Base-by-base conservation (phyloP, 108 stramenopile genomes). In the Chaetoceros muelleri region DNA sequence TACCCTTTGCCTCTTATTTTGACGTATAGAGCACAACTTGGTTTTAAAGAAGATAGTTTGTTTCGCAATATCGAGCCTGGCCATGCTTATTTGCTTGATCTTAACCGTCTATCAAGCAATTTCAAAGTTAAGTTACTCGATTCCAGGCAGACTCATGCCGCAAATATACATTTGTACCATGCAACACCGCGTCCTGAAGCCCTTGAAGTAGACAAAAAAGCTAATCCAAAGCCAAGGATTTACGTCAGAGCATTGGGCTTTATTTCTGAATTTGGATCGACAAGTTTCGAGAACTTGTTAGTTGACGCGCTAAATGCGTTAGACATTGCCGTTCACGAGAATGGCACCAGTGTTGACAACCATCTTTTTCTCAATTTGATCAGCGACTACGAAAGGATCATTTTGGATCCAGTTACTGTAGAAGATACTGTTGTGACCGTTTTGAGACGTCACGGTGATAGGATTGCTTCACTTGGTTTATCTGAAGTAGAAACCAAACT, bases 321-420 rank as follows among this genome's bases (percentile, higher is more conserved):
- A 44, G 96, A 94, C 52, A 67, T 92, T 20, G 75, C 69, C 46
- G 57, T 58, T 46, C 69, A 75, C 62, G 57, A 57, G 55, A 30
- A 44, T 26, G 48, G 55, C 53, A 8, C 49, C 31, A 46, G 72
- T 23, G 27, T 61, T 27, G 87, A 97, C 74, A 96, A 96, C 64
- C 98, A 99, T 72, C 70, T 99, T 31, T 99, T 99, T 62, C 64
- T 99, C 55, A 99, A 97, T 67, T 60, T 96, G 22, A 84, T 95
- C 13, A 78, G 87, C 45, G 81, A 88, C 29, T 81, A 77, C 17
- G 89, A 82, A 52, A 89, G 78, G 57, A 73, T 82, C 40, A 82
- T 93, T 18, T 65, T 93, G 24, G 87, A 91, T 55, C 91, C 95
- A 44, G 84, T 84, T 17, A 73, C 78, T 25, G 83, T 93, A 24